Percentiles rank a stretch among this genome's conserved stretches.
Conservation (phyloP, 768 basidiomycete genomes). For the Auricularia cornea region DNA sequence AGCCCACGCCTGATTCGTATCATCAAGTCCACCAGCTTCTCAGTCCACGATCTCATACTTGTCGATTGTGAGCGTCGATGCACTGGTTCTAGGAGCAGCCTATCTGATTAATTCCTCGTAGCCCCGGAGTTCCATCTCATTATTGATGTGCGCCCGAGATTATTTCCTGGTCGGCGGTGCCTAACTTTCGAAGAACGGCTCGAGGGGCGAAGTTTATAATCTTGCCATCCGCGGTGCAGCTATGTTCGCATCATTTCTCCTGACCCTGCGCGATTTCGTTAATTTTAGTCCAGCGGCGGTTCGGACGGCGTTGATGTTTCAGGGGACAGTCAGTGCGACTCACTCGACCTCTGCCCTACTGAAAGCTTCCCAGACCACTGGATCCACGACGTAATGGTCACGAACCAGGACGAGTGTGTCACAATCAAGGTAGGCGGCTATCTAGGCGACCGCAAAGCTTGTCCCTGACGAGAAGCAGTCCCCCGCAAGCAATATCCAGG, state of each 20-base stretch:
- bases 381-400: slow-evolving; percentile 9
- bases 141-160: not conserved
- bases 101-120: slow-evolving; percentile 1
- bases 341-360: slow-evolving; percentile 1
- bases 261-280: too few species aligned
- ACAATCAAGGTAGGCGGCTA: slow-evolving; percentile 1
- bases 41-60: slow-evolving; percentile 24
- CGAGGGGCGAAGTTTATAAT: slow-evolving; percentile 12
- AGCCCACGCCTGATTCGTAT: slow-evolving; percentile 22
- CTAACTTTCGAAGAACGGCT: slow-evolving; percentile 8
- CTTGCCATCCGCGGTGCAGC: slow-evolving; percentile 5
- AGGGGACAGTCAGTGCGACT: not conserved
- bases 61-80: slow-evolving; percentile 15
- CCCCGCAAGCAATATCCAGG: slow-evolving; percentile 8
- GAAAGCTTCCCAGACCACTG: slow-evolving; percentile 8
- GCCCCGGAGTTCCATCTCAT: slow-evolving; percentile 4
- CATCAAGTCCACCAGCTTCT: slow-evolving; percentile 20
- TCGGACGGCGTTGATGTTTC: not conserved
- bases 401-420: slow-evolving; percentile 11
- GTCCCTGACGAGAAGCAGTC: not conserved
- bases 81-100: too few species aligned
- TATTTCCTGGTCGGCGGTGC: not conserved
- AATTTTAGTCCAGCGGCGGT: not conserved
- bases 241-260: not conserved
- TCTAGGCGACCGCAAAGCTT: not conserved